A percentile compares a stretch with the other conserved stretches of the same genome.
Evolutionary conservation across 2,329 filamentous ascomycete genomes (phyloP).

Genomic region (Paraconiothyrium sp.): DNA sequence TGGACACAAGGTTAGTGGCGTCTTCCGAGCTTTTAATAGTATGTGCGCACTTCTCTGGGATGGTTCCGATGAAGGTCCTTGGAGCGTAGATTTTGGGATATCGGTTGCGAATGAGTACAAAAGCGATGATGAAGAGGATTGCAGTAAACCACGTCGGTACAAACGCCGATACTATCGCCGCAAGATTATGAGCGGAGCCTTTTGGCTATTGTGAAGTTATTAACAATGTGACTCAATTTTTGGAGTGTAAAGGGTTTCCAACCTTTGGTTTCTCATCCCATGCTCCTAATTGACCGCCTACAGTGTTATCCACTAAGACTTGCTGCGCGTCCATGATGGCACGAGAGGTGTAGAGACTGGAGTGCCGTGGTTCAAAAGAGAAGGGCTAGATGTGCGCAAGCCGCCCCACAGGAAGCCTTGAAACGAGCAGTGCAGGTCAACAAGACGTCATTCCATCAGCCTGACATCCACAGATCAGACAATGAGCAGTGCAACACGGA

Average conservation of each 20-base stretch:
- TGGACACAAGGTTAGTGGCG: constrained; percentile 19
- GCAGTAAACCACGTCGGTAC: constrained; percentile 46
- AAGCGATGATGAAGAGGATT: constrained; percentile 42
- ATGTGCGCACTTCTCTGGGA: constrained; percentile 46
- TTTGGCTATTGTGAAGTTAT: constrained; percentile 31
- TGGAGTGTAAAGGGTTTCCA: not conserved
- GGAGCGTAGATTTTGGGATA: constrained; percentile 58
- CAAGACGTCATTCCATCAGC: not conserved
- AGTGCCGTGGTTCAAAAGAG: not conserved
- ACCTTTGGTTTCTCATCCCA: constrained; percentile 27
- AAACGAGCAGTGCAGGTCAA: constrained; percentile 9
- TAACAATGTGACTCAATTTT: constrained; percentile 19
- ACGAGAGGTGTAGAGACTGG: not conserved
- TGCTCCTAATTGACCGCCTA: constrained; percentile 14
- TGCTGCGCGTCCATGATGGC: constrained; percentile 19
- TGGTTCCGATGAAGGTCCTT: constrained; percentile 56
- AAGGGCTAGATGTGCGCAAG: not conserved
- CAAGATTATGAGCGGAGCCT: constrained; percentile 41
- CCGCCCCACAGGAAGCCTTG: constrained; percentile 7
- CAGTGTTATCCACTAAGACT: not conserved
- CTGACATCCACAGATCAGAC: not conserved
- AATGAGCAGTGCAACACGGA: not conserved
- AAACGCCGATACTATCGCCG: constrained; percentile 46
- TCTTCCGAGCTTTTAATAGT: not conserved
- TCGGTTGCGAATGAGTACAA: constrained; percentile 53